A percentile compares a stretch with the other conserved stretches of the same genome.
Conservation (phyloP, 441 rosid species). For the Gossypium davidsonii region DNA sequence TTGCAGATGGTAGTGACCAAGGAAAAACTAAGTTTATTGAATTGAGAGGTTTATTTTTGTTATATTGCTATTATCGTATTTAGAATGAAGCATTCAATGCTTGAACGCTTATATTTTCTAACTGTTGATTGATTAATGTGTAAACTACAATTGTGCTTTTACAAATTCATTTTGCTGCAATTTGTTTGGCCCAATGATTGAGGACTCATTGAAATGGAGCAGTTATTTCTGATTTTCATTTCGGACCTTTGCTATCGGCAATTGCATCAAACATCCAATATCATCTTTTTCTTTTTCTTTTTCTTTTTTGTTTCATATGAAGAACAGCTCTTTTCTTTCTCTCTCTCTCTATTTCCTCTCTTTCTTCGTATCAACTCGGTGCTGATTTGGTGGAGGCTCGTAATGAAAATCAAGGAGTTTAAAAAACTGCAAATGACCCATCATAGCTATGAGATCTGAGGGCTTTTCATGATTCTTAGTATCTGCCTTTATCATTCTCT, state of each 20-base stretch:
- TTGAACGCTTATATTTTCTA: no score
- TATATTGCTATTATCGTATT: no score
- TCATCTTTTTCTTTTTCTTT: not conserved
- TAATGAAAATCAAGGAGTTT: not conserved
- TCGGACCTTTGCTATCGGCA: slow-evolving; percentile 16
- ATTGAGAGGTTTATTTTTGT: no score
- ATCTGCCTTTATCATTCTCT: not conserved
- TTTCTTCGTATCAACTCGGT: not conserved
- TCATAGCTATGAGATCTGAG: slow-evolving; percentile 44
- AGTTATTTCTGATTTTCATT: slow-evolving; percentile 18
- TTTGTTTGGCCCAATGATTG: slow-evolving; percentile 31
- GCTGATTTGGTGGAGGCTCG: not conserved
- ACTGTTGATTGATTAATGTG: not conserved
- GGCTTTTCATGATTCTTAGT: slow-evolving; percentile 9
- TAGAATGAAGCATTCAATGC: no score
- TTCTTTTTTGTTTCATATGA: not conserved
- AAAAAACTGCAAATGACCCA: not conserved
- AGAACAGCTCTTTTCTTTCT: not conserved
- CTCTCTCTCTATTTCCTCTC: not conserved
- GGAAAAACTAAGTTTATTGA: not conserved
- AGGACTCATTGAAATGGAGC: slow-evolving; percentile 10
- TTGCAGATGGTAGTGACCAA: not conserved
- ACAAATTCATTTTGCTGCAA: not conserved
- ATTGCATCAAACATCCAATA: not conserved
- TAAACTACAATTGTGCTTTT: not conserved